Evolutionary conservation across 2,329 filamentous ascomycete genomes (phyloP), one percentile per base, ranked within the genome.

Genomic region (Tolypocladium ovalisporum): DNA sequence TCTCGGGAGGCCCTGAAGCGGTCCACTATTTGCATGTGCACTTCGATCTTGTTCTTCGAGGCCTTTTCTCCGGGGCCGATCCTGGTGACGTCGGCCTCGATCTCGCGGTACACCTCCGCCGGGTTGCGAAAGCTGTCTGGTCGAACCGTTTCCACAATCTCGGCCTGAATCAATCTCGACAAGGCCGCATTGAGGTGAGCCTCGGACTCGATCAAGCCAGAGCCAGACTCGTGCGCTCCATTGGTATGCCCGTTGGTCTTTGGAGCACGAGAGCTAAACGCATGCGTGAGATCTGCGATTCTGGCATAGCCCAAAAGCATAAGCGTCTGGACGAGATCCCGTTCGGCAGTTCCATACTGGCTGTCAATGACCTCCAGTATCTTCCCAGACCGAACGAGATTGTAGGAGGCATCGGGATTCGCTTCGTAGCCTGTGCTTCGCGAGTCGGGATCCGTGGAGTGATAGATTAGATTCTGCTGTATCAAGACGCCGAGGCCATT

Each of bases 401-500:
- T 86, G 73, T 97, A 97, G 62, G 90, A 89, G 60, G 86, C 84
- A 63, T 85, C 78, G 68, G 86, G 78, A 66, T 97, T 91, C 58
- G 90, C 88, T 70, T 96, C 89, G 74, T 97, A 99, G 68, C 84
- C 85, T 29, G 88, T 88, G 54, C 79, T 70, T 52, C 80, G 80
- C 49, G 83, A 80, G 57, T 86, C 82, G 57, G 78, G 69, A 59
- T 85, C 80, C 62, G 84, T 83, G 62, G 85, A 81, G 71, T 92
- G 87, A 70, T 85, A 90, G 61, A 95, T 78, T 54, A 97, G 82
- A 67, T 92, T 90, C 69, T 96, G 89, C 69, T 97, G 93, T 47
- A 96, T 82, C 62, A 97, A 85, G 36, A 94, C 87, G 56, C 85
- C 86, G 55, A 99, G 80, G 24, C 88, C 91, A 73, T 92, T 85